Conservation (phyloP, 805 yeast genomes). For the Kuraishia hungarica region DNA sequence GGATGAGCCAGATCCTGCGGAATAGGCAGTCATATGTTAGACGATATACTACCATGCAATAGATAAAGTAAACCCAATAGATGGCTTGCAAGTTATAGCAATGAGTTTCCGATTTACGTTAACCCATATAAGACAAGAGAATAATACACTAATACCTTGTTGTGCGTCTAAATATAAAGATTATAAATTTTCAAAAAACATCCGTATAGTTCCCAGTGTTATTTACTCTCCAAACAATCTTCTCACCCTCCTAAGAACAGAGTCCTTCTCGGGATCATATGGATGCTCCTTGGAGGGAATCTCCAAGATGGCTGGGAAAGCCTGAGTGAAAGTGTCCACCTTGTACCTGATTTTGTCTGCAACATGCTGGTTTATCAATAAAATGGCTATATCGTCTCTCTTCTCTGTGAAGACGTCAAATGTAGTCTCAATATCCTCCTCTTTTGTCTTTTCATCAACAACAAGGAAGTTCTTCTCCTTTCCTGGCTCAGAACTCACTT, state of each 20-base stretch:
- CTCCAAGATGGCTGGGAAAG: conserved; percentile 94
- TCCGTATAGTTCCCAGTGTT: neutral
- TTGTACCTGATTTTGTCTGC: conserved; percentile 82
- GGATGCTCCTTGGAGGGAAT: conserved; percentile 99
- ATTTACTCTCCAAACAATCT: conserved; percentile 84
- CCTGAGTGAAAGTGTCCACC: conserved; percentile 78
- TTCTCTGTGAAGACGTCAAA: conserved; percentile 66
- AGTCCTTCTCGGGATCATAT: conserved; percentile 96
- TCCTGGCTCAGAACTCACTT: conserved; percentile 54
- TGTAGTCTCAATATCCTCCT: conserved; percentile 64
- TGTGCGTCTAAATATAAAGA: neutral
- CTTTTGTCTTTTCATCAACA: conserved; percentile 71
- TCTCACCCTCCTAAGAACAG: conserved; percentile 88
- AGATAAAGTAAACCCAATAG: neutral
- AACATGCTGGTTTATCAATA: conserved; percentile 87
- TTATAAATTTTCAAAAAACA: neutral
- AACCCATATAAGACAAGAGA: neutral
- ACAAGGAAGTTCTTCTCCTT: conserved; percentile 72
- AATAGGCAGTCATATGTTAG: neutral
- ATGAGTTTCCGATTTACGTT: neutral
- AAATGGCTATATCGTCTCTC: conserved; percentile 87
- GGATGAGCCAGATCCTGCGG: conserved; percentile 5
- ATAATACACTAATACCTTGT: neutral
- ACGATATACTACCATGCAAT: neutral
- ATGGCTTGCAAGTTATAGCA: neutral